Conservation (phyloP, 495 filamentous ascomycete species). For the Aspergillus haitiensis region DNA sequence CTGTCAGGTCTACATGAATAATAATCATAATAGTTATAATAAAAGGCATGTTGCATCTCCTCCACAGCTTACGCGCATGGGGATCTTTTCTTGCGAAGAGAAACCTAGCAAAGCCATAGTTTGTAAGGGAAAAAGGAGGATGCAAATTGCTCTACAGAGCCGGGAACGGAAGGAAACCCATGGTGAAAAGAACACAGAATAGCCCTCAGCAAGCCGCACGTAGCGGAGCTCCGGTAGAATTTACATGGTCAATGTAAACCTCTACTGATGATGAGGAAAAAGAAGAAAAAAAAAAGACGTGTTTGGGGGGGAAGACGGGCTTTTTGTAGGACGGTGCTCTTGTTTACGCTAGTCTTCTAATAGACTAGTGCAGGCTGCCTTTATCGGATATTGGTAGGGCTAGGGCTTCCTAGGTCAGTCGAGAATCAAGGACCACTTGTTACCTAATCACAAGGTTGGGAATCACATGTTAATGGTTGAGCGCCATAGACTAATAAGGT, state of each 20-base stretch:
- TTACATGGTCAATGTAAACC: conserved; percentile 52
- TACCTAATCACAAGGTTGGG: conserved; percentile 17
- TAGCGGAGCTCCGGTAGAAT: conserved; percentile 46
- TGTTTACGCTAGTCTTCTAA: conserved; percentile 31
- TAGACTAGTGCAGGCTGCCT: conserved; percentile 22
- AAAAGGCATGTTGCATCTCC: conserved; percentile 45
- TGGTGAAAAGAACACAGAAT: conserved; percentile 37
- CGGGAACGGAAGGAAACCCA: conserved; percentile 55
- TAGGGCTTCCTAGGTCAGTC: conserved; percentile 18
- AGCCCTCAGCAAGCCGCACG: conserved; percentile 51
- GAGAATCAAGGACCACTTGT: conserved; percentile 2
- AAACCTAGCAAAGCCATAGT: conserved; percentile 52
- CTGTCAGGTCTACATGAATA: neutral
- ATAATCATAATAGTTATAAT: conserved; percentile 15
- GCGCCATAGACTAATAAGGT: conserved; percentile 4
- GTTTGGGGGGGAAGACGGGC: conserved; percentile 9
- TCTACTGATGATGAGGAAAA: conserved; percentile 53
- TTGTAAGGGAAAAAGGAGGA: conserved; percentile 48
- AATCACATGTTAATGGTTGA: conserved; percentile 25
- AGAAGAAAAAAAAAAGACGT: conserved; percentile 30
- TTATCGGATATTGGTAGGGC: conserved; percentile 1
- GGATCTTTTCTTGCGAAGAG: conserved; percentile 38
- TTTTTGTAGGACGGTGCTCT: conserved; percentile 29
- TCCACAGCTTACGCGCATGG: conserved; percentile 53
- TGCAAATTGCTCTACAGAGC: conserved; percentile 44